Evolutionary conservation across 164 flowering plant species (phyloP).

Genomic region (Macadamia tetraphylla): DNA sequence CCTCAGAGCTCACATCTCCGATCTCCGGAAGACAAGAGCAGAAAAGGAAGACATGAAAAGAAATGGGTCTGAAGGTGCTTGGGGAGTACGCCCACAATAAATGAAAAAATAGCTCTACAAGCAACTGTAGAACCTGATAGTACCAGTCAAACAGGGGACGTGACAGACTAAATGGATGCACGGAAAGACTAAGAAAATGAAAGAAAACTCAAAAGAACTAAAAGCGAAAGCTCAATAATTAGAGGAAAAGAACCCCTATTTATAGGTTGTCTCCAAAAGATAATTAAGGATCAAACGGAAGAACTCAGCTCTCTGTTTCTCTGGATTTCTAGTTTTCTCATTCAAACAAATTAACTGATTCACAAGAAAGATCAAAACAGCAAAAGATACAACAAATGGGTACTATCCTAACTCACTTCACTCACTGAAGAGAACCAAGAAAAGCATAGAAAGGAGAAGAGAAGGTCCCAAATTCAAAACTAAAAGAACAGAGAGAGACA

Average conservation of each 20-base stretch:
- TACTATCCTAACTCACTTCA: neutral
- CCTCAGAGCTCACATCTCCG: too few species aligned
- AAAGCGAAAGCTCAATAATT: too few species aligned
- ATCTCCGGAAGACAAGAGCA: too few species aligned
- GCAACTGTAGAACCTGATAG: too few species aligned
- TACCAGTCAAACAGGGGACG: too few species aligned
- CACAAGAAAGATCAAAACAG: slow-evolving; percentile 6
- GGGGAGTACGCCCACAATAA: too few species aligned
- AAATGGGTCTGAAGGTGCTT: too few species aligned
- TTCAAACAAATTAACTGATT: neutral
- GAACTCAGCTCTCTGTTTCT: neutral
- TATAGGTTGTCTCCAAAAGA: slow-evolving; percentile 5
- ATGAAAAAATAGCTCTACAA: too few species aligned
- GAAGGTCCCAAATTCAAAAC: slow-evolving; percentile 12
- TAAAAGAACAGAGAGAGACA: slow-evolving; percentile 12
- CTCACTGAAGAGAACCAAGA: neutral
- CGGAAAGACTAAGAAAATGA: neutral
- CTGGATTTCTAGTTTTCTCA: neutral
- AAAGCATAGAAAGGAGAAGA: slow-evolving; percentile 6
- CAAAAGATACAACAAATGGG: slow-evolving; percentile 14
- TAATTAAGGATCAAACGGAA: slow-evolving; percentile 9
- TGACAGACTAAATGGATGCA: neutral
- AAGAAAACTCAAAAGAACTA: neutral
- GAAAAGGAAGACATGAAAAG: too few species aligned
- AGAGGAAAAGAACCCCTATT: neutral